phyloP scores from a whole-genome alignment of 352 stramenopile genomes.

The Phytophthora syringae region DNA sequence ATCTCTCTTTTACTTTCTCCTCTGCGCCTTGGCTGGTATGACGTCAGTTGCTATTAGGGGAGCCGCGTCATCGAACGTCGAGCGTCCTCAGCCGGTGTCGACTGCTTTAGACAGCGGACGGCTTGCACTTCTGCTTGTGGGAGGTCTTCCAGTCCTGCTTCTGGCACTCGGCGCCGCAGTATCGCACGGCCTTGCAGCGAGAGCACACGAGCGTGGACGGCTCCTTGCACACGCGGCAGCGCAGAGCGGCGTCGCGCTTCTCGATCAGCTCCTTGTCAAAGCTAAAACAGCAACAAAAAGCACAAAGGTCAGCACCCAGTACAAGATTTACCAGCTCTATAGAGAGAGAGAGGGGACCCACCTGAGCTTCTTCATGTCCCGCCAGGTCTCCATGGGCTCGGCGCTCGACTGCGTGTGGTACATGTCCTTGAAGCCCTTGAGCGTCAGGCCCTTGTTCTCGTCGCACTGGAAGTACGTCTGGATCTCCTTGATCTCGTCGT shows the following conservation, averaged over 20 bases:
- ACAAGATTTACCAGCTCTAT: too few species aligned
- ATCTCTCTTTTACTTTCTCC: conserved; percentile 28
- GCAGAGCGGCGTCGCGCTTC: conserved; percentile 71
- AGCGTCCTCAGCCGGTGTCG: too few species aligned
- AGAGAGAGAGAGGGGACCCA: conserved; percentile 48
- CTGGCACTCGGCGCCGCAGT: conserved; percentile 89
- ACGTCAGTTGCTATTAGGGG: conserved; percentile 23
- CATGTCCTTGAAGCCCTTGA: conserved; percentile 92
- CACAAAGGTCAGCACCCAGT: conserved; percentile 14
- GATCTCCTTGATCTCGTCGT: conserved; percentile 91
- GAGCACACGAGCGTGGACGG: conserved; percentile 82
- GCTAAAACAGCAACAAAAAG: conserved; percentile 28
- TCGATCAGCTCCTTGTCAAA: conserved; percentile 81
- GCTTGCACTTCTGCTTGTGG: conserved; percentile 90
- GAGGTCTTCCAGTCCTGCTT: conserved; percentile 89
- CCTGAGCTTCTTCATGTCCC: conserved; percentile 90
- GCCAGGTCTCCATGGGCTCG: conserved; percentile 90
- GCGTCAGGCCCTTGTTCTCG: conserved; percentile 90
- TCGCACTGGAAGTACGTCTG: conserved; percentile 93
- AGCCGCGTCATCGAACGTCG: conserved; percentile 11
- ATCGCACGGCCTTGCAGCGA: conserved; percentile 87
- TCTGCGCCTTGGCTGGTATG: conserved; percentile 25
- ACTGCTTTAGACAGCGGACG: conserved; percentile 49
- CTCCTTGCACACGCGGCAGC: conserved; percentile 85
- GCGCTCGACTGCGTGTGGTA: conserved; percentile 92